phyloP scores from a whole-genome alignment of 345 rosid species.

The Eucalyptus curtisii region DNA sequence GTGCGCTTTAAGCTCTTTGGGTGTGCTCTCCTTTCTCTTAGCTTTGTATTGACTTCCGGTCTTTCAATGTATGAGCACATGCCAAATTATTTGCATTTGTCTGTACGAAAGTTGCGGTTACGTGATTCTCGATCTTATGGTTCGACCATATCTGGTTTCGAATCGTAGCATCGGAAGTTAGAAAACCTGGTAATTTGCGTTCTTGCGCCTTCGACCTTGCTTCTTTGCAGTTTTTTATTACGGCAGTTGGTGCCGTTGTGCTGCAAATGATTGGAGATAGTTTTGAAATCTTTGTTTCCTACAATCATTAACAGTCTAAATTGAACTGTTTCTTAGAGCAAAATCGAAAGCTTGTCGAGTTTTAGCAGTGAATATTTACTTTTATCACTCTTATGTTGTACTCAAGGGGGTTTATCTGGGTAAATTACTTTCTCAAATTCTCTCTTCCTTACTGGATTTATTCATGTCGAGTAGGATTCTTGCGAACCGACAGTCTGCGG shows the following conservation, averaged over 20 bases:
- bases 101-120: neutral
- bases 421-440: neutral
- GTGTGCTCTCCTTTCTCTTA: slow-evolving; percentile 4
- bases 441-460: neutral
- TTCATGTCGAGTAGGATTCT: slow-evolving; percentile 41
- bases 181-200: neutral
- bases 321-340: neutral
- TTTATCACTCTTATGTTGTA: neutral
- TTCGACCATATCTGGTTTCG: neutral
- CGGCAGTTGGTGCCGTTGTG: neutral
- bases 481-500: slow-evolving; percentile 93
- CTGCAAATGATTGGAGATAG: neutral
- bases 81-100: neutral
- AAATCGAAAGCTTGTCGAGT: neutral
- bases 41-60: neutral
- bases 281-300: neutral
- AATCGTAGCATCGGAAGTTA: neutral
- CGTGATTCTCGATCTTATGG: neutral
- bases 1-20: slow-evolving; percentile 17
- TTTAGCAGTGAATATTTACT: neutral
- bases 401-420: neutral
- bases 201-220: neutral
- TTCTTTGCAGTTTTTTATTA: neutral
- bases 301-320: neutral
- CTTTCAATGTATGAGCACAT: neutral